Evolutionary conservation across 2,329 filamentous ascomycete genomes (phyloP), one percentile per base, ranked within the genome.

Genomic region (Daldinia eschscholtzii): DNA sequence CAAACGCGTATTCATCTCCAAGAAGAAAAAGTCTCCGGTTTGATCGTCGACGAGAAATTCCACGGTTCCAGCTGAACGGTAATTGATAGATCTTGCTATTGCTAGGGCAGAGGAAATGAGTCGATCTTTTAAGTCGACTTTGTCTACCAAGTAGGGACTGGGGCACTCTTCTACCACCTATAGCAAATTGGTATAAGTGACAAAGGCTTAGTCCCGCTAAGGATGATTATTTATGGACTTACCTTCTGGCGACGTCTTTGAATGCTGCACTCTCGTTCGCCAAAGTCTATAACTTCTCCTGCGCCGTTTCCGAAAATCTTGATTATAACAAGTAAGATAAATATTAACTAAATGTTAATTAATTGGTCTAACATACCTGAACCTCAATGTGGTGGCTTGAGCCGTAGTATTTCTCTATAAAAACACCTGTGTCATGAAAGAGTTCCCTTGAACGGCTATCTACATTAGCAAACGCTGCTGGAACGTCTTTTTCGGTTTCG

Each of bases 191-290:
- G 4, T 37, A 20, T 18, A 4, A 3, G 15, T 53, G 4, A 23
- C 10, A 35, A 35, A 35, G 9, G 33, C 33, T 9, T 10, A 6
- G 33, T 9, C 33, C 6, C 10, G n/a, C 6, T 50, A 26, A 12
- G 30, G 23, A 56, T 9, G 4, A 1, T 33, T 20, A 6, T 10
- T 3, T 20, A 5, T 5, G 4, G 6, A 30, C 33, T 6, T 65
- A 70, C 88, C 73, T 92, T 92, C 75, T 92, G 90, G 73, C 92
- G 89, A 23, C 90, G 82, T 56, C 90, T 80, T 75, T 92, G 90
- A 6, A 92, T 86, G 0, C 87, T 90, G 74, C 90, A 92, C 69
- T 92, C 90, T 30, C 90, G 82, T 73, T 92, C 90, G 4, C 89
- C 88, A 28, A 91, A 85, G 41, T 85, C 81, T 4, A 91, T 83